Evolutionary conservation across 768 basidiomycete genomes (phyloP), one percentile per base, ranked within the genome.

Genomic region (Chalciporus sphaerocephalus): DNA sequence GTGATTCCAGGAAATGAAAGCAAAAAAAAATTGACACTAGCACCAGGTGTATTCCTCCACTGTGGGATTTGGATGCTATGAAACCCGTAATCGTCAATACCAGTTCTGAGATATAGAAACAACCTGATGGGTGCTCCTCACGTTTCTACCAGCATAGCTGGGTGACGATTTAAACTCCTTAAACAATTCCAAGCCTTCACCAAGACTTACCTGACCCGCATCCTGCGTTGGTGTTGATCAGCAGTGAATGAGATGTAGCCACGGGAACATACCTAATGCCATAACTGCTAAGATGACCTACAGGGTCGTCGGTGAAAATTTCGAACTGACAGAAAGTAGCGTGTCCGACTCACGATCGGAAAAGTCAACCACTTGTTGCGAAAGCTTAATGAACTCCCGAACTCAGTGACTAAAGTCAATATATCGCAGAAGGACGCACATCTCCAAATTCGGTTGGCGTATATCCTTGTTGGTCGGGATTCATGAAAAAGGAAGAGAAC

Each of bases 381-480:
- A 42, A 63, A 62, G 41, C 67, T 68, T 38, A 68, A 68, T 69
- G 23, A 25, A 32, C 12, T 8, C 3, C 16, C 12, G 0, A 39
- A 20, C 23, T 15, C 9, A 13, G 39, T 8, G 16, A n/a, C 22
- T 9, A 10, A 35, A 34, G 6, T 24, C 11, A 9, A 13, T 39
- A 30, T 13, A 49, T 40, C 8, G 16, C 16, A 10, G 10, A 2
- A 16, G 45, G 16, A 48, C 68, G 53, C 44, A 68, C 68, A 42
- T 53, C 61, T 66, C 68, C 68, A 68, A 48, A 68, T 59, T 22
- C 67, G 68, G 51, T 68, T 60, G 11, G 67, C 68, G 48, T 68
- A 68, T 50, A 60, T 61, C 56, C 67, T 68, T 18, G 42, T 43
- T 23, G 6, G 10, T 28, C 39, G 18, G 30, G 13, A 9, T 32